These are phyloP conservation scores for Leccinum arenicola DNA, from an alignment of 768 basidiomycete genomes.

Conservation along the genomic window DNA sequence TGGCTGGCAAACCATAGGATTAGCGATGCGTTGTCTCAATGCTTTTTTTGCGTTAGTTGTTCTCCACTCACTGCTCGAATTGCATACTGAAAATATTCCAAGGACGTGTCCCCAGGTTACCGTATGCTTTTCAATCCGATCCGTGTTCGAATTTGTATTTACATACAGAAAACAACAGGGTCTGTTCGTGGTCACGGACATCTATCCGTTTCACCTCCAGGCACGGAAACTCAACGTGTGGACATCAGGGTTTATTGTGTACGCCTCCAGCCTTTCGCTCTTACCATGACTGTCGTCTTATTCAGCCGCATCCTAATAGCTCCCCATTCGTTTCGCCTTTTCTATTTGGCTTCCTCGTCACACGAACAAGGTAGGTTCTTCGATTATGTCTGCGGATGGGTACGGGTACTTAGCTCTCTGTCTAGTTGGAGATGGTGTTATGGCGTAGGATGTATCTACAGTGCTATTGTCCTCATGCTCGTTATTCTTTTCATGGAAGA, in stretches of 20 bases:
- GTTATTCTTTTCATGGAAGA: conserved; percentile 49
- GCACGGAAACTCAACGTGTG: conserved; percentile 50
- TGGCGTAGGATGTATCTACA: conserved; percentile 51
- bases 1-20: not conserved
- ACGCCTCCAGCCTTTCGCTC: conserved; percentile 43
- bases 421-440: conserved; percentile 50
- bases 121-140: conserved; percentile 20
- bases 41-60: conserved; percentile 30
- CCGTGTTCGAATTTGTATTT: not conserved
- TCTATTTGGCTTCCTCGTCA: conserved; percentile 28
- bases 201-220: conserved; percentile 54
- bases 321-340: conserved; percentile 31
- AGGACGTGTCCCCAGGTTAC: conserved; percentile 54
- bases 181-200: conserved; percentile 45
- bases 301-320: conserved; percentile 26
- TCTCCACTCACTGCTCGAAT: not conserved
- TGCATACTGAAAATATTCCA: not conserved
- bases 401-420: not conserved
- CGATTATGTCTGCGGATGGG: not conserved
- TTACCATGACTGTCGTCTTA: conserved; percentile 19
- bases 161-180: conserved; percentile 27
- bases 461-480: conserved; percentile 41
- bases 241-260: conserved; percentile 50
- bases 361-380: conserved; percentile 23
- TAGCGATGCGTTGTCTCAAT: conserved; percentile 32